Evolutionary conservation across 768 basidiomycete species (phyloP), one percentile per base, ranked within the genome.

Genomic region (Pluteus cervinus): DNA sequence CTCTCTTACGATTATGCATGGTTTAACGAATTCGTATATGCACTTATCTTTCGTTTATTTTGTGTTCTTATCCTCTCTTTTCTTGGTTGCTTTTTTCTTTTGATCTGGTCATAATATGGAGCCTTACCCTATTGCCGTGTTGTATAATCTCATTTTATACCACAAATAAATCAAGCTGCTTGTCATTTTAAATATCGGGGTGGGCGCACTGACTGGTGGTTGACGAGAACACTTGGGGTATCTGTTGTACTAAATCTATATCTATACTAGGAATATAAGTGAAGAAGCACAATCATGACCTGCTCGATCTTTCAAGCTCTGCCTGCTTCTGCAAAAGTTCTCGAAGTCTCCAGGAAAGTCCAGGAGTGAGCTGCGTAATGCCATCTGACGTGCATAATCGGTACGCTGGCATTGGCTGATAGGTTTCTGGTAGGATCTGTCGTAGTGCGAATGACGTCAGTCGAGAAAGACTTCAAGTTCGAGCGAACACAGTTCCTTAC

Each of bases 341-440:
- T 48, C 58, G 46, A 6, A 86, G 65, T 26, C 69, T 65, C 43
- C 55, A 52, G 24, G 73, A 68, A 7, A 89, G 65, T 3, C 82
- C 85, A 4, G 76, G 74, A 0, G 86, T 85, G 34, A 90, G 68
- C 41, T 76, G 73, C 1, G 70, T 67, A 0, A 84, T 58, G 2
- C 87, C 88, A 41, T 88, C 83, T 8, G 72, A 56, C 1, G 88
- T 90, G 57, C 82, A 87, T 12, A 89, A 42, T 14, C 88, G 76
- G 55, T 90, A 90, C 5, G 87, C 70, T 0, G 86, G 86, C 87
- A 90, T 89, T 4, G 81, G 69, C 50, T 84, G 76, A 47, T 89
- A 90, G 2, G 86, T 90, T 18, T 83, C 76, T 1, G 77, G 51
- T 7, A 71, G 50, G 22, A 86, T 80, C 83, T 85, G 47, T 12